phyloP scores from a whole-genome alignment of 1,139 yeast genomes.

The Geotrichum australiense region DNA sequence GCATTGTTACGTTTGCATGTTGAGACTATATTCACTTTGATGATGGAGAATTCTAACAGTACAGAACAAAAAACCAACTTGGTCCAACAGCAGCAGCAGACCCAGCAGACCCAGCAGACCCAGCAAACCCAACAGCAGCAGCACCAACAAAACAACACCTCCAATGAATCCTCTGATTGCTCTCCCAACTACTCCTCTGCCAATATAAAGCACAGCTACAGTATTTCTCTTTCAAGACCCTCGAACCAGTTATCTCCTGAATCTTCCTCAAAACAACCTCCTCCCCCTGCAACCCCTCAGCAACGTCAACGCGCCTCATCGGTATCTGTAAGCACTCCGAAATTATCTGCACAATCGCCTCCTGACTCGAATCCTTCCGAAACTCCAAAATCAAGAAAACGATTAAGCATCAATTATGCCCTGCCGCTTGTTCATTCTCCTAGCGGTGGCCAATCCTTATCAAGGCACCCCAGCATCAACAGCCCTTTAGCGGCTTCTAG shows the following conservation, averaged over 20 bases:
- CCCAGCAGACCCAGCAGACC: too few species aligned
- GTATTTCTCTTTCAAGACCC: conserved; percentile 2
- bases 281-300: not conserved
- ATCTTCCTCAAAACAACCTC: too few species aligned
- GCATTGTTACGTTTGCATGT: too few species aligned
- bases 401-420: conserved; percentile 13
- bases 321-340: not conserved
- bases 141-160: too few species aligned
- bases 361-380: not conserved
- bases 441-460: not conserved
- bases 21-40: too few species aligned
- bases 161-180: too few species aligned
- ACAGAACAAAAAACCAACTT: too few species aligned
- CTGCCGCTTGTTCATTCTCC: conserved; percentile 9
- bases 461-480: not conserved
- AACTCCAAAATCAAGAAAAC: conserved; percentile 9
- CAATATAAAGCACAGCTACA: conserved; percentile 5
- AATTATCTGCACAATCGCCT: not conserved
- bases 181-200: conserved; percentile 4
- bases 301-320: conserved; percentile 8
- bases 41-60: too few species aligned
- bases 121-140: too few species aligned
- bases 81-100: too few species aligned
- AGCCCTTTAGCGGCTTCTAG: conserved; percentile 3
- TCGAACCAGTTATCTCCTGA: not conserved